Evolutionary conservation across 1,139 yeast genomes (phyloP), one percentile per base, ranked within the genome.

Genomic region (Hanseniaspora sp.): DNA sequence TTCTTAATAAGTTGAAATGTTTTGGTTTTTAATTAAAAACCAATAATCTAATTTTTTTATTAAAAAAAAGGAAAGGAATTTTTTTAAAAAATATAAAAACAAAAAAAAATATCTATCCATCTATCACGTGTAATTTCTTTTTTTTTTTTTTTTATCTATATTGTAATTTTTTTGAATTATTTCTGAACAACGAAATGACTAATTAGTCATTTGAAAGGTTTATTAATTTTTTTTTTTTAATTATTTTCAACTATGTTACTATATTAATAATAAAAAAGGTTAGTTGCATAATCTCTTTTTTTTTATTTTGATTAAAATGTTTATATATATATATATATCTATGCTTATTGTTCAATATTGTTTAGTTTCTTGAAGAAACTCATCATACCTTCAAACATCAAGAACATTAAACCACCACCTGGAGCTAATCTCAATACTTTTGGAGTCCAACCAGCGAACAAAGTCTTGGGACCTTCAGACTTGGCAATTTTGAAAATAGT

Each of bases 391-490:
- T 96, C 87, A 75, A 88, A 92, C 18, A 94, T 98, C 54, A 94
- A 97, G 68, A 92, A 77, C 66, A 94, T 75, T 62, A 94, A 90
- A 74, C 98, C 98, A 68, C 98, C 99, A 66, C 98, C 98, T 58
- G 98, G 98, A 55, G 98, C 98, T 63, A 94, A 77, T 77, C 98
- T 83, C 68, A 92, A 77, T 23, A 94, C 97, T 76, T 94, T 94
- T 62, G 99, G 98, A 63, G 92, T 69, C 79, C 92, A 92, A 48
- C 96, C 97, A 73, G 86, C 90, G 72, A 88, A 88, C 58, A 90
- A 77, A 13, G 96, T 95, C 56, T 72, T 75, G 63, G 86, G 78
- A 40, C 96, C 96, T 75, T 90, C 97, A 71, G 92, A 98, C 29
- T 48, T 45, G 18, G 56, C 56, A 11, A 53, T 44, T 67, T 76